Evolutionary conservation across 352 stramenopile genomes (phyloP).

Genomic region (Phytophthora citricola): DNA sequence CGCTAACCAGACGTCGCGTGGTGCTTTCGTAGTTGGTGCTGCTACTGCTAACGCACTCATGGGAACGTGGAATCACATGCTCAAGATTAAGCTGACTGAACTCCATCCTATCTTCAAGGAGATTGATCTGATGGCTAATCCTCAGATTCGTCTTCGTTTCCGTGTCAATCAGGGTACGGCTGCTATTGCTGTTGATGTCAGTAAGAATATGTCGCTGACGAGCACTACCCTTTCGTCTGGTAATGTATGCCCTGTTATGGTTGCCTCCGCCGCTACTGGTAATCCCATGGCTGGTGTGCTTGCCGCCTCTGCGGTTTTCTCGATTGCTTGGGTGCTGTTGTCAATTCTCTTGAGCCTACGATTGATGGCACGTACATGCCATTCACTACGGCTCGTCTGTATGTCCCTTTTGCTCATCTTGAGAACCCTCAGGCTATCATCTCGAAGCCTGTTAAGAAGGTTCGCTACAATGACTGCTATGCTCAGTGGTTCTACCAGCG

Average conservation of each 20-base stretch:
- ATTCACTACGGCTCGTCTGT: constrained; percentile 1
- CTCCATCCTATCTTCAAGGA: constrained; percentile 18
- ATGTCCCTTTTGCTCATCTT: constrained; percentile 9
- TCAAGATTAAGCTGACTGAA: constrained; percentile 10
- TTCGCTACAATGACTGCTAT: constrained; percentile 18
- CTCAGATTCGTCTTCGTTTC: constrained; percentile 17
- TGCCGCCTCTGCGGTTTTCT: neutral
- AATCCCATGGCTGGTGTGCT: constrained; percentile 6
- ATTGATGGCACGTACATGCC: constrained; percentile 11
- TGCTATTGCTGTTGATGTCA: neutral
- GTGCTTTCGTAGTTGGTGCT: constrained; percentile 10
- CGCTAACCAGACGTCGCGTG: constrained; percentile 6
- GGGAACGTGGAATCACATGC: neutral
- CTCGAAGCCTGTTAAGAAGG: constrained; percentile 9
- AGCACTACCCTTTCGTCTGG: constrained; percentile 5
- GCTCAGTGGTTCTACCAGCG: constrained; percentile 16
- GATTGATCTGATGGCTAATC: constrained; percentile 9
- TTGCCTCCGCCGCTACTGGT: neutral
- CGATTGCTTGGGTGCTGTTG: constrained; percentile 5
- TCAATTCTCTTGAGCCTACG: constrained; percentile 4
- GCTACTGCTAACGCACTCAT: constrained; percentile 1
- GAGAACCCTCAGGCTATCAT: constrained; percentile 12
- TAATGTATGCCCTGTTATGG: constrained; percentile 2
- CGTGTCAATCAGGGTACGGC: constrained; percentile 11
- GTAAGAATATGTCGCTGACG: neutral